Evolutionary conservation across 305 asterid genomes (phyloP), one percentile per base, ranked within the genome.

Genomic region (Coffea humblotiana): DNA sequence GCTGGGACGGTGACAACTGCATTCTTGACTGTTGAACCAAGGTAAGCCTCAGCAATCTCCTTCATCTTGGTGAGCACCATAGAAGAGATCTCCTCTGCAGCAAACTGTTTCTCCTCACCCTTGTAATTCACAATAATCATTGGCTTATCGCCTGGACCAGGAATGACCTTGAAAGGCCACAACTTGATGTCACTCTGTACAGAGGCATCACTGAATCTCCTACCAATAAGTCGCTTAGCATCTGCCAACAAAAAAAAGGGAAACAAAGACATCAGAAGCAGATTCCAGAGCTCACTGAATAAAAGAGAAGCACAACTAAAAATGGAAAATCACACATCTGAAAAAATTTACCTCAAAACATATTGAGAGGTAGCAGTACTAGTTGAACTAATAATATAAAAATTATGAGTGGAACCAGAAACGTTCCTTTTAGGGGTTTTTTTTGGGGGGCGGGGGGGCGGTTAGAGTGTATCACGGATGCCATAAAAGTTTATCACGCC

Each of bases 1-100:
- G 94, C 97, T 40, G 97, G 95, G n/a, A 89, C 97, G 0, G 97
- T 90, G 40, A 92, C 95, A 32, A 92, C 97, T 1, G 94, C 97
- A 58, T 92, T 92, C 89, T 92, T 92, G 16, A 92, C 68, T 0
- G 91, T 77, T 8, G 90, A 82, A 23, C 97, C 97, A 49, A 92
- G 93, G 86, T 71, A 92, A 0, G 97, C 94, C 86, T 92, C 97
- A 0, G 96, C 97, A 27, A 89, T 92, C 78, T 92, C 97, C 84
- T 89, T 90, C 97, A 92, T 92, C 80, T 92, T 92, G 73, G 49
- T 85, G 45, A 85, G 86, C 29, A 85, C 85, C 88, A 85, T 85
- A 35, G 88, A 85, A 7, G 88, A 85, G 65, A 85, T 79, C 74
- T 85, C 88, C 77, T 85, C 88, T 2, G 88, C 88, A 14, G 88